These are phyloP conservation scores for Myxozyma kluyveri DNA, from an alignment of 805 yeast species.

Conservation along the genomic window DNA sequence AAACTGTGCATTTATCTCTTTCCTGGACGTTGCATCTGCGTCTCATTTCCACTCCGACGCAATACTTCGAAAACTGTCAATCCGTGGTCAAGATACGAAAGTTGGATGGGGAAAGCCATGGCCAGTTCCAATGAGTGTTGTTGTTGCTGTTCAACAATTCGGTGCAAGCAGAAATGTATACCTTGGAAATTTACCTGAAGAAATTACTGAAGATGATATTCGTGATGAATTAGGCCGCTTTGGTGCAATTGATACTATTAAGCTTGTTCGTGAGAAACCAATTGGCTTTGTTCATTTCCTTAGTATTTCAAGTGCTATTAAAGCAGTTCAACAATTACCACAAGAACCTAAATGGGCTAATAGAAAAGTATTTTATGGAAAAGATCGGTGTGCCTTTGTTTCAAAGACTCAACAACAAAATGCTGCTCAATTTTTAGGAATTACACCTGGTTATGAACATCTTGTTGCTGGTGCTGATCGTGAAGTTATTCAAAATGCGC, in stretches of 20 bases:
- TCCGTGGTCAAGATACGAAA: constrained; percentile 76
- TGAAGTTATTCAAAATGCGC: constrained; percentile 45
- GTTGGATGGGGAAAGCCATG: constrained; percentile 92
- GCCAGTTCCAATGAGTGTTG: constrained; percentile 69
- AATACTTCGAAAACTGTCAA: constrained; percentile 73
- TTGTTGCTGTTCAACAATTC: constrained; percentile 72
- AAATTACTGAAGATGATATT: constrained; percentile 64
- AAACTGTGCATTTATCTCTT: constrained; percentile 86
- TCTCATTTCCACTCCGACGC: constrained; percentile 92
- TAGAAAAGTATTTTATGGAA: constrained; percentile 83
- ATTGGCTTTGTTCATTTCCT: constrained; percentile 80
- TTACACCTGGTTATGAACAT: constrained; percentile 85
- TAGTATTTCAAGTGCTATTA: constrained; percentile 79
- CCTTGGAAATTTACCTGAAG: constrained; percentile 72
- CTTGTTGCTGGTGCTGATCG: constrained; percentile 66
- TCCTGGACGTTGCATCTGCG: constrained; percentile 85
- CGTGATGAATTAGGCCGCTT: constrained; percentile 62
- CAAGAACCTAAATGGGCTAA: constrained; percentile 65
- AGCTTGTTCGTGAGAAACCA: constrained; percentile 76
- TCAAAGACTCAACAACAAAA: constrained; percentile 95
- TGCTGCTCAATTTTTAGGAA: constrained; percentile 90
- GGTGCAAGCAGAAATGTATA: constrained; percentile 94
- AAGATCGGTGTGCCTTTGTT: constrained; percentile 85
- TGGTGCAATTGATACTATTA: constrained; percentile 84
- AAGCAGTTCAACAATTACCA: constrained; percentile 75